These are phyloP conservation scores for Herpetomonas samuelpessoai DNA, from an alignment of 208 protist genomes.

Conservation along the genomic window DNA sequence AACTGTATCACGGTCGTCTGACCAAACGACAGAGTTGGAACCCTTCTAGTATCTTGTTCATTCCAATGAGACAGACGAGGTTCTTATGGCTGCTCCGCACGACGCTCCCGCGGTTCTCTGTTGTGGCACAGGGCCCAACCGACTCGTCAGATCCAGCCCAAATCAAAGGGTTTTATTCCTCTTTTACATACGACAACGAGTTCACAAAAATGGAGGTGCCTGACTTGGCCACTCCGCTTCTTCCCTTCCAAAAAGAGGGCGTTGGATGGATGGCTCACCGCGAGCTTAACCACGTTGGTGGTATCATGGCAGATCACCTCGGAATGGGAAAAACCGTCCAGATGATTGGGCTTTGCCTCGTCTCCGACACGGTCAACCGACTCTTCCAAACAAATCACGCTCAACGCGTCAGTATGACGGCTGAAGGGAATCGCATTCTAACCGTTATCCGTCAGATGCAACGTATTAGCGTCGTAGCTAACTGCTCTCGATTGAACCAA, in stretches of 20 bases:
- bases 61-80: slow-evolving; percentile 25
- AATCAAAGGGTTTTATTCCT: slow-evolving; percentile 82
- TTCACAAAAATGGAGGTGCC: slow-evolving; percentile 63
- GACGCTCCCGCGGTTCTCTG: slow-evolving; percentile 13
- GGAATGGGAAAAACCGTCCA: slow-evolving; percentile 92
- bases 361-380: slow-evolving; percentile 59
- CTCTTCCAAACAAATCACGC: slow-evolving; percentile 22
- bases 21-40: too few species aligned
- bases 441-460: slow-evolving; percentile 85
- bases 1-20: too few species aligned
- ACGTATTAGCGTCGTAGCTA: slow-evolving; percentile 75
- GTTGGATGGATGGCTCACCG: slow-evolving; percentile 88
- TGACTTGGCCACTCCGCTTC: slow-evolving; percentile 51
- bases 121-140: slow-evolving; percentile 38
- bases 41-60: neutral
- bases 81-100: slow-evolving; percentile 18
- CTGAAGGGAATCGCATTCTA: slow-evolving; percentile 54
- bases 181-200: slow-evolving; percentile 68
- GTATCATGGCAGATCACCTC: slow-evolving; percentile 91
- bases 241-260: slow-evolving; percentile 91
- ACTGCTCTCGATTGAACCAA: slow-evolving; percentile 81
- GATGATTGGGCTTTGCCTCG: slow-evolving; percentile 88
- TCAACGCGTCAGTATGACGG: slow-evolving; percentile 25
- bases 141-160: slow-evolving; percentile 43
- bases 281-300: slow-evolving; percentile 71